Percentiles rank a stretch among this genome's conserved stretches.
phyloP scores from a whole-genome alignment of 352 stramenopile species.

The Blastocystis sp. region DNA sequence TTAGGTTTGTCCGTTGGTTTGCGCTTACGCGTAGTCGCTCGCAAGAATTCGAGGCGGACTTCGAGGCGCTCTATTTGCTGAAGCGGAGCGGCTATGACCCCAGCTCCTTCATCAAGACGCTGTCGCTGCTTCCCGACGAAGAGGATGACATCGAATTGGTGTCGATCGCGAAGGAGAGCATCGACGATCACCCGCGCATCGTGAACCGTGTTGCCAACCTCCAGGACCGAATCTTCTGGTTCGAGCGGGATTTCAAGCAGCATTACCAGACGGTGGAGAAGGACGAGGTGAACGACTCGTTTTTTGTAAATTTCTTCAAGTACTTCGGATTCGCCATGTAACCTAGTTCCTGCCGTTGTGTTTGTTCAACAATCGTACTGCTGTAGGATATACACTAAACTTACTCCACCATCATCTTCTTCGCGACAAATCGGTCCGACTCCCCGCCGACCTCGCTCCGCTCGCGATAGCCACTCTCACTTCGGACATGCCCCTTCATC shows the following conservation, averaged over 20 bases:
- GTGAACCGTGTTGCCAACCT: constrained; percentile 13
- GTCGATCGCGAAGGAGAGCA: neutral
- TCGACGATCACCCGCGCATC: constrained; percentile 26
- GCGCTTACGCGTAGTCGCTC: neutral
- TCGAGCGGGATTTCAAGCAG: constrained; percentile 38
- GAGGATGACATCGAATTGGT: constrained; percentile 23
- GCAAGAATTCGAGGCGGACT: constrained; percentile 51
- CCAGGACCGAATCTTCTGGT: neutral
- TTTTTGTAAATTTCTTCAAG: neutral
- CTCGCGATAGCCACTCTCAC: constrained; percentile 32
- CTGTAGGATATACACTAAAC: constrained; percentile 53
- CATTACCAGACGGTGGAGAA: neutral
- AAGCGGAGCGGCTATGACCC: constrained; percentile 36
- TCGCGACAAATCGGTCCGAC: constrained; percentile 36
- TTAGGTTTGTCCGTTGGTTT: neutral
- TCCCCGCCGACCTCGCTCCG: constrained; percentile 33
- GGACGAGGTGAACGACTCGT: neutral
- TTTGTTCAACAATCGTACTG: constrained; percentile 8
- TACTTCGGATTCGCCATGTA: neutral
- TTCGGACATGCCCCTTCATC: constrained; percentile 30
- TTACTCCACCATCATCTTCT: constrained; percentile 71
- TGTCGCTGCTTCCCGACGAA: neutral
- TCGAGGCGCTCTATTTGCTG: constrained; percentile 11
- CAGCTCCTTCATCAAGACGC: neutral
- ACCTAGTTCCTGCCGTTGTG: neutral